Evolutionary conservation across 176 grass and related monocot genomes (phyloP), one percentile per base, ranked within the genome.

Genomic region (Triticum turgidum): DNA sequence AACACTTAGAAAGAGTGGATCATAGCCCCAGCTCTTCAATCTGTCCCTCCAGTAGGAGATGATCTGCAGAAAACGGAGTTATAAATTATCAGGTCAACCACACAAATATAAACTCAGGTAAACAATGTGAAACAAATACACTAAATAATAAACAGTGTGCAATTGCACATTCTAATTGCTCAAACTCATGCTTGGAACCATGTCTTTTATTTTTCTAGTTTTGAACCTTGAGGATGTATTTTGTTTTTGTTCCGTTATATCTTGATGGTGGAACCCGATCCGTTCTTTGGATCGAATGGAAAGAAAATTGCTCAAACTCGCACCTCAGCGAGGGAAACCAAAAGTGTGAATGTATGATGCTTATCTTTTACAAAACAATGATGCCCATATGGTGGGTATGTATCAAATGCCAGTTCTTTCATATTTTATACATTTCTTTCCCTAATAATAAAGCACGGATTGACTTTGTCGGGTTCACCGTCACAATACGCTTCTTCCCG

Each of bases 1-100:
- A 83, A 95, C 93, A 89, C 96, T 98, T 65, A 91, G 81, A 66
- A 98, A 94, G 25, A 98, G 80, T 45, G 96, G 93, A 81, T 92
- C 88, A 67, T 98, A 98, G 61, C 96, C 93, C 96, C 93, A 98
- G 62, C 72, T 89, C 51, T 86, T 89, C 54, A 95, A 67, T 70
- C 91, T 94, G 61, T 95, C 93, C 82, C 82, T 89, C 96, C 96
- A 98, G 78, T 88, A 84, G 47, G 89, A 71, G 80, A 92, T 79
- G 45, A 79, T 77, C 96, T 98, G 90, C 80, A 87, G 18, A 81
- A 37, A 56, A 77, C 18, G 32, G 35, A 47, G 12, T 13, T 84
- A 76, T 75, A 83, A 65, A 78, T 15, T 41, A 86, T 63, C 29
- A 86, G 39, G 4, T 34, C n/a, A 45, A 61, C 22, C 21, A 35